Conservation (phyloP, 2,329 filamentous ascomycete genomes). For the Taxawa tesnikishii region DNA sequence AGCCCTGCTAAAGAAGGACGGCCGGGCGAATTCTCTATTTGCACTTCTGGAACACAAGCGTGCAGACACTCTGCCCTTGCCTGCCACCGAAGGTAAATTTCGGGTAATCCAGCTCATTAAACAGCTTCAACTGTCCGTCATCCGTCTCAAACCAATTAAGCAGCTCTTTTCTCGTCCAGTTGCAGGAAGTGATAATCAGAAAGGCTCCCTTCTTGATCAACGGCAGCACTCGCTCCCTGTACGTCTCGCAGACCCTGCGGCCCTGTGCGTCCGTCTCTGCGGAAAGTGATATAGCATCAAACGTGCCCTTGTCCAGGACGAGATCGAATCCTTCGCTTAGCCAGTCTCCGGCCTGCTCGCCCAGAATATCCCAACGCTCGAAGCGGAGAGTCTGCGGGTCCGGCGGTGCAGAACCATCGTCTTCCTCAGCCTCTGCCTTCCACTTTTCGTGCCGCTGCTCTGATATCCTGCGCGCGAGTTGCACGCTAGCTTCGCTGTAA, state of each 20-base stretch:
- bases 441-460: constrained; percentile 10
- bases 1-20: too few relatives aligned
- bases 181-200: constrained; percentile 86
- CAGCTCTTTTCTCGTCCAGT: constrained; percentile 91
- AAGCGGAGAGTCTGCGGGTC: constrained; percentile 32
- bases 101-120: constrained; percentile 63
- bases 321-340: constrained; percentile 65
- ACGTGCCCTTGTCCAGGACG: constrained; percentile 95
- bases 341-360: constrained; percentile 38
- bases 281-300: constrained; percentile 81
- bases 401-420: constrained; percentile 7
- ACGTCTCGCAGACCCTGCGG: constrained; percentile 59
- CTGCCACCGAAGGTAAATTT: constrained; percentile 82
- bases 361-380: constrained; percentile 39
- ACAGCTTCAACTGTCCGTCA: constrained; percentile 43
- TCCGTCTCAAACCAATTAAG: constrained; percentile 57
- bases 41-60: constrained; percentile 66
- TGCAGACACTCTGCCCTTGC: constrained; percentile 81
- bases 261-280: constrained; percentile 39
- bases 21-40: too few relatives aligned
- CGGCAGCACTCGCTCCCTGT: constrained; percentile 53
- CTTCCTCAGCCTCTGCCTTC: constrained; percentile 16
- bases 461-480: constrained; percentile 55
- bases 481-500: constrained; percentile 65
- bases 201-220: constrained; percentile 61